These are phyloP conservation scores for Pleodorina starrii DNA, from an alignment of 139 green algal species.

Conservation along the genomic window DNA sequence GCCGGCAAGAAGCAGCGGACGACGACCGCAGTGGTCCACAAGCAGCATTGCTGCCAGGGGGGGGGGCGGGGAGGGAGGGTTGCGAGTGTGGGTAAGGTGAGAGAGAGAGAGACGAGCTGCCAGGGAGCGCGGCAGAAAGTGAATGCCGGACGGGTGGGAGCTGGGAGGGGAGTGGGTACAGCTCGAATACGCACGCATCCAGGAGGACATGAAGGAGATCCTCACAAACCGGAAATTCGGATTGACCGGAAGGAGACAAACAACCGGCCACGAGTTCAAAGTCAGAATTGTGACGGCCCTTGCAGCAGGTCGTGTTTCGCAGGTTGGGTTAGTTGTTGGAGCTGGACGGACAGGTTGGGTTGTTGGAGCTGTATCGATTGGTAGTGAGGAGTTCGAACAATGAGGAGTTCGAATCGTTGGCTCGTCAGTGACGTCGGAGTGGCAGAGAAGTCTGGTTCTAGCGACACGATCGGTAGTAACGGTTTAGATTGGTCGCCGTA, in stretches of 20 bases:
- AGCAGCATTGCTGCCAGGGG: slow-evolving; percentile 61
- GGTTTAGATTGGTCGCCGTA: too few species aligned
- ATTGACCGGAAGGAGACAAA: neutral
- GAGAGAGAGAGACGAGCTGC: neutral
- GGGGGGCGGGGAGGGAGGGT: neutral
- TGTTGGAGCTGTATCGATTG: too few species aligned
- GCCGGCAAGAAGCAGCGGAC: slow-evolving; percentile 83
- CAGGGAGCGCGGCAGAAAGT: neutral
- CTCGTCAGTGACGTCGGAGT: too few species aligned
- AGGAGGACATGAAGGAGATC: too few species aligned
- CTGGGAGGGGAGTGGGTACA: neutral
- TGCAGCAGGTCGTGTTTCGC: neutral
- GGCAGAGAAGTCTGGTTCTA: too few species aligned
- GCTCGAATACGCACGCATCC: too few species aligned
- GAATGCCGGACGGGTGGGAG: neutral
- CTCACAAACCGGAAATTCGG: neutral
- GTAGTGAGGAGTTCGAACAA: too few species aligned
- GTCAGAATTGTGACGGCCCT: neutral
- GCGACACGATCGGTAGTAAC: too few species aligned
- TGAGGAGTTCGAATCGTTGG: too few species aligned
- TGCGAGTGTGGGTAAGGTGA: neutral
- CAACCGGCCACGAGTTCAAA: neutral
- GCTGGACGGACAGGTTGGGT: too few species aligned
- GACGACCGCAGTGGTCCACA: slow-evolving; percentile 80
- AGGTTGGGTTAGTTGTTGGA: too few species aligned